phyloP scores from a whole-genome alignment of 306 rosid species.

The Cyclanthera cordifolia region DNA sequence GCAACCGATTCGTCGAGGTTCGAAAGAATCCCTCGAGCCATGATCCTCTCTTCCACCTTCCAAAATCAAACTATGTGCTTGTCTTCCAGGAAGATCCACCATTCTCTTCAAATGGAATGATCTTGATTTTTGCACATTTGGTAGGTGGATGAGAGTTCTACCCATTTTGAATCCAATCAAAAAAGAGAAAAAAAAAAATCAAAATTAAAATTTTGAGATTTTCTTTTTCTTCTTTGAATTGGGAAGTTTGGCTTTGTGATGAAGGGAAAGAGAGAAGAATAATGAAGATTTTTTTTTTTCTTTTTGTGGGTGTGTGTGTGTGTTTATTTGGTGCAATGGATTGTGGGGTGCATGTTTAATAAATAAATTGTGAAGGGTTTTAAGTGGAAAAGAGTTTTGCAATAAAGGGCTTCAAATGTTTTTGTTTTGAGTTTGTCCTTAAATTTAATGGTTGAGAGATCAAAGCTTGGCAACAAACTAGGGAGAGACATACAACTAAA shows the following conservation, averaged over 20 bases:
- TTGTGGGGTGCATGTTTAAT: slow-evolving; percentile 27
- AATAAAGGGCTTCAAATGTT: slow-evolving; percentile 10
- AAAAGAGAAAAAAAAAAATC: neutral
- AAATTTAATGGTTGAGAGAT: slow-evolving; percentile 32
- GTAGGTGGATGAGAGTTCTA: slow-evolving; percentile 36
- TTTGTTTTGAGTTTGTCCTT: slow-evolving; percentile 19
- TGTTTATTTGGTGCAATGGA: slow-evolving; percentile 5
- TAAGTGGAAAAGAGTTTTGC: neutral
- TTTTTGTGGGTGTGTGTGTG: too few relatives aligned
- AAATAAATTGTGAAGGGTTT: slow-evolving; percentile 17
- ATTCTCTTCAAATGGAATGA: slow-evolving; percentile 60
- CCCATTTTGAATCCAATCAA: slow-evolving; percentile 36
- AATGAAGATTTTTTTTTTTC: neutral
- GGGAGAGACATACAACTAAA: slow-evolving; percentile 20
- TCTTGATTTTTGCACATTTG: slow-evolving; percentile 42
- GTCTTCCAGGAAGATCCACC: slow-evolving; percentile 52
- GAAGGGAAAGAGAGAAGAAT: neutral
- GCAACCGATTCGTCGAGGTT: slow-evolving; percentile 17
- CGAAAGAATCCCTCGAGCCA: slow-evolving; percentile 16
- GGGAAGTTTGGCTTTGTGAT: neutral
- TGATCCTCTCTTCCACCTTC: slow-evolving; percentile 31
- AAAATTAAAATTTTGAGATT: neutral
- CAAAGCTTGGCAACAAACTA: slow-evolving; percentile 15
- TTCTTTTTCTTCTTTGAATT: neutral
- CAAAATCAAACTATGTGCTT: slow-evolving; percentile 34